Evolutionary conservation across 768 basidiomycete genomes (phyloP), one percentile per base, ranked within the genome.

Genomic region (Postia placenta): DNA sequence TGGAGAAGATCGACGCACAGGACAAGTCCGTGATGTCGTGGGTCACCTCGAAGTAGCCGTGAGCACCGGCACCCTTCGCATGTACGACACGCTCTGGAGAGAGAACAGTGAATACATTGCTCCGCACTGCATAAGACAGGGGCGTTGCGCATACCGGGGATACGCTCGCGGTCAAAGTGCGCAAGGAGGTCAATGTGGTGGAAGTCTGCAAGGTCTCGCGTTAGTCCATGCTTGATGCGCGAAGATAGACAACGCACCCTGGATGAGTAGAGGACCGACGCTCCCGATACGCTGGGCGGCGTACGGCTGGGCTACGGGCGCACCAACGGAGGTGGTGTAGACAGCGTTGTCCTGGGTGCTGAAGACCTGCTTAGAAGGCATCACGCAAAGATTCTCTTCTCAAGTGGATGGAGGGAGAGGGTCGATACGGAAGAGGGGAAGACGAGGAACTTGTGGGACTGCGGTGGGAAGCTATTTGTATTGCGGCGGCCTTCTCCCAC

Each of bases 91-190:
- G 90, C 75, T 95, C 92, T 61, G 36, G 14, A 26, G 24, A 35
- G 5, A 42, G 33, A 1, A 43, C 45, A 39, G 38, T 9, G 6
- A 7, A 17, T 19, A 9, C 6, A 17, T n/a, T 39, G 15, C 7
- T 39, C 15, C 30, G 30, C 30, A 33, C 30, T 33, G 15, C 30
- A 33, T 15, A 33, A 33, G 7, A 33, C 15, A 7, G 22, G 25
- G 17, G 36, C 33, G 23, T 39, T 36, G 23, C 19, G 53, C 51
- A 51, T 48, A 62, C 63, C 63, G 14, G 94, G 95, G 61, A 98
- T 95, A 64, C 95, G 87, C 69, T 96, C 93, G 51, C 90, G 84
- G 66, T 91, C 89, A 60, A 94, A 93, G 73, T 95, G 93, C 14
- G 90, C 84, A 53, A 98, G 81, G 42, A 87, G 73, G 69, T 92